A percentile compares a stretch with the other conserved stretches of the same genome.
phyloP scores from a whole-genome alignment of 176 grass and related monocot genomes.

The Aegilops sharonensis region DNA sequence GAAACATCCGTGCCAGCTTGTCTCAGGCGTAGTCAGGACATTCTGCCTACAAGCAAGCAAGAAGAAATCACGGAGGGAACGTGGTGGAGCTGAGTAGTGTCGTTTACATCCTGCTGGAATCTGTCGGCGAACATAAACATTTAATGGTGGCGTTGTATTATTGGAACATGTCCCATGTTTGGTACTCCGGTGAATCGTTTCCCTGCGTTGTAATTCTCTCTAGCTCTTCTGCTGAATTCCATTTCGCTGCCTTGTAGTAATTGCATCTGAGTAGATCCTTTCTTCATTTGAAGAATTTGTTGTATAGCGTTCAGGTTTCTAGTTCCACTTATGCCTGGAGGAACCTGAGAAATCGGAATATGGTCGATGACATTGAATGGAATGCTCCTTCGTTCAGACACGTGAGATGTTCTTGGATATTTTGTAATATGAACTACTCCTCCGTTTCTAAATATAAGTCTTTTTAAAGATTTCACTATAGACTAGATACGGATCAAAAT shows the following conservation, averaged over 20 bases:
- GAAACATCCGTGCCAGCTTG: conserved; percentile 8
- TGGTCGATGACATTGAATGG: background rate
- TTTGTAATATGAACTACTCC: too few species aligned
- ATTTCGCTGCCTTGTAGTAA: conserved; percentile 32
- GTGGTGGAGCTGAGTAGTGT: background rate
- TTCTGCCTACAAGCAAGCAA: conserved; percentile 25
- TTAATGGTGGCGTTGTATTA: conserved; percentile 35
- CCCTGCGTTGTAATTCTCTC: conserved; percentile 34
- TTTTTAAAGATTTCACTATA: too few species aligned
- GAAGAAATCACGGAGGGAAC: background rate
- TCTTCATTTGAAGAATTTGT: background rate
- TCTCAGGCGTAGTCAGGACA: conserved; percentile 26
- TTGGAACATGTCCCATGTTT: background rate
- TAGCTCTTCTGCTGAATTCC: conserved; percentile 3
- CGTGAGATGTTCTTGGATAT: too few species aligned
- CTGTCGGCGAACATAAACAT: conserved; percentile 24
- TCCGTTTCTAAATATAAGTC: too few species aligned
- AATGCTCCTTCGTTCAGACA: background rate
- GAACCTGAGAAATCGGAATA: background rate
- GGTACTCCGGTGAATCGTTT: background rate
- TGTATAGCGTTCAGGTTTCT: background rate
- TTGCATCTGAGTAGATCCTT: background rate
- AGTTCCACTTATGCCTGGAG: background rate
- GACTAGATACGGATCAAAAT: too few species aligned
- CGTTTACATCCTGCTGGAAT: conserved; percentile 10